These are phyloP conservation scores for Chytriomyces hyalinus DNA, from an alignment of 192 early-diverging fungal species.

Conservation along the genomic window DNA sequence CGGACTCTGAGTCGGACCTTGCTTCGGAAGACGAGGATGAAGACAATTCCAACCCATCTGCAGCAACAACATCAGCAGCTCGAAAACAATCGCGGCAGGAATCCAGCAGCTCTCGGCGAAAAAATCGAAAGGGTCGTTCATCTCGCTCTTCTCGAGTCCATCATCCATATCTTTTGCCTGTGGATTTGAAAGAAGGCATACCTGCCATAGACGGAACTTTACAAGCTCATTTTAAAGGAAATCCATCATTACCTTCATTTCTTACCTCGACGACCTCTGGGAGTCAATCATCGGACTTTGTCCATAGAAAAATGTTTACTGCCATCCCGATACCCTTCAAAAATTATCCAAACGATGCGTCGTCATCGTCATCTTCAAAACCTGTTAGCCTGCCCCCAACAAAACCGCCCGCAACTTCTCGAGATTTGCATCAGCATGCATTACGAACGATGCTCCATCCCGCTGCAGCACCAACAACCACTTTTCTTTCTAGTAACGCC, in stretches of 20 bases:
- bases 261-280: no score
- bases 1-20: neutral
- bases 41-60: neutral
- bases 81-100: neutral
- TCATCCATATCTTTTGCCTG: no score
- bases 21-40: neutral
- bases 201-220: no score
- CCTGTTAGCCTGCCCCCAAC: neutral
- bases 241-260: no score
- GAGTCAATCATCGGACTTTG: no score
- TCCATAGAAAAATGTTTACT: no score
- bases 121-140: neutral
- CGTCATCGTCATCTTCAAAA: neutral
- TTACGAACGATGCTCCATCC: neutral
- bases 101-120: no score
- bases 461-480: neutral
- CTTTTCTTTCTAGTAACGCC: neutral
- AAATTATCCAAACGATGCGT: neutral
- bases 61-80: neutral
- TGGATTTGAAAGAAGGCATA: no score
- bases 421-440: neutral
- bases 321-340: no score
- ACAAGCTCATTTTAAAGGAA: no score
- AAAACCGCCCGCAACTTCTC: neutral
- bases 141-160: neutral